Evolutionary conservation across 371 early-diverging fungal genomes (phyloP), one percentile per base, ranked within the genome.

Genomic region (Mortierella sp.): DNA sequence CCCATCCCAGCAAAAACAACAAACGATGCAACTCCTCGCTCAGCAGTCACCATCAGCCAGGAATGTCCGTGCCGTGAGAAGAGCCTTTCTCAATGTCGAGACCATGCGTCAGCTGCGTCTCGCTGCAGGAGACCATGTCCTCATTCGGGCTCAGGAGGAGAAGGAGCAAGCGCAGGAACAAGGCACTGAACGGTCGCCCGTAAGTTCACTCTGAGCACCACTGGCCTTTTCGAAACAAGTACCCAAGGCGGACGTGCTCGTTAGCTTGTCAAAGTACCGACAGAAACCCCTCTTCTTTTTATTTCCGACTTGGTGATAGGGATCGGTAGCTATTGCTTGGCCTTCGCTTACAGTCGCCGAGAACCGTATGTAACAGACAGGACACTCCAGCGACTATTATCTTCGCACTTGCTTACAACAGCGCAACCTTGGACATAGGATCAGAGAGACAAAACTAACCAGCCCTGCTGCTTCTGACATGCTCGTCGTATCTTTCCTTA

Each of bases 81-180:
- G 91, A 72, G 81, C 89, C 8, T 87, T 87, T 75, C 74, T 93
- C 46, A 78, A 90, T 72, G 82, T 92, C 13, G 91, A 90, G 69
- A 74, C 86, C 24, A 90, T 93, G 90, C 90, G 91, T 57, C 81
- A 76, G 24, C 71, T 80, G 13, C 72, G 87, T 21, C 74, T 92
- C 21, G 87, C 76, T 31, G 90, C 91, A n/a, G 93, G 92, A 14
- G 93, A 93, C 74, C 78, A 90, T n/a, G 77, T 93, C n/a, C 76
- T 87, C 54, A 75, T 93, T 44, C 69, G 82, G 46, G 72, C 80
- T 19, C 76, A 78, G 4, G 2, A 26, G 9, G 34, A 77, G 31
- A 11, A 43, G 40, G 16, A 46, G 13, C 8, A 48, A 24, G 24
- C 31, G 5, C n/a, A 14, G 2, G 37, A 55, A 11, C 40, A 67